Conservation (phyloP, 805 yeast genomes). For the Kluyveromyces wickerhamii region DNA sequence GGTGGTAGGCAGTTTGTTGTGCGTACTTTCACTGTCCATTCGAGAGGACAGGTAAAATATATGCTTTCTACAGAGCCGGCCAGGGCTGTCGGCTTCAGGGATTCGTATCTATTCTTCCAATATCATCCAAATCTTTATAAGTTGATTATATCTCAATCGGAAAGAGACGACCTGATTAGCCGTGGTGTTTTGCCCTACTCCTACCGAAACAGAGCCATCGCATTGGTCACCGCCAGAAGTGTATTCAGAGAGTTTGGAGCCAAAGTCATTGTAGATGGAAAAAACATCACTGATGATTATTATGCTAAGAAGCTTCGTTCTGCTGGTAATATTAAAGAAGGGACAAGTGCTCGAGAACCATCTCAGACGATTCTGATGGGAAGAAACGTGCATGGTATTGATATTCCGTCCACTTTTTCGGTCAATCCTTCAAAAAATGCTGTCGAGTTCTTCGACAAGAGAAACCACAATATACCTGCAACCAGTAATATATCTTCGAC, state of each 20-base stretch:
- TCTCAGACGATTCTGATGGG: slow-evolving; percentile 11
- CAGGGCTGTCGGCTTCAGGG: slow-evolving; percentile 87
- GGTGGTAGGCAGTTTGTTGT: slow-evolving; percentile 73
- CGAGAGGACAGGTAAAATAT: slow-evolving; percentile 58
- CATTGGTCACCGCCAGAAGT: slow-evolving; percentile 84
- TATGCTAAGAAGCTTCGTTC: slow-evolving; percentile 50
- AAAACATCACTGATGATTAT: slow-evolving; percentile 78
- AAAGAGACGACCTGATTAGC: slow-evolving; percentile 74
- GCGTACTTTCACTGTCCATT: slow-evolving; percentile 51
- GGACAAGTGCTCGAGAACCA: slow-evolving; percentile 36
- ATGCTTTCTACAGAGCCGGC: slow-evolving; percentile 97
- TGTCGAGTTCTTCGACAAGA: slow-evolving; percentile 34
- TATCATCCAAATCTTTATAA: slow-evolving; percentile 73
- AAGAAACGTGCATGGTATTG: slow-evolving; percentile 13
- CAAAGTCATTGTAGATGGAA: slow-evolving; percentile 69
- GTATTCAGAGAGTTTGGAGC: slow-evolving; percentile 91
- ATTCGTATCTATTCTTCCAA: slow-evolving; percentile 82
- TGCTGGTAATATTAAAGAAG: slow-evolving; percentile 58
- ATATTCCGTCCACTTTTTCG: slow-evolving; percentile 9
- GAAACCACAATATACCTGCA: slow-evolving; percentile 24
- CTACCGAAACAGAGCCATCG: slow-evolving; percentile 83
- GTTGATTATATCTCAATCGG: slow-evolving; percentile 62
- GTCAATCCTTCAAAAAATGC: slow-evolving; percentile 30
- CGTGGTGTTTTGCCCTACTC: slow-evolving; percentile 80
- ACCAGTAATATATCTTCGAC: slow-evolving; percentile 44